Base-by-base conservation (phyloP, 2,329 filamentous ascomycete genomes). In the Colletotrichum sp. region DNA sequence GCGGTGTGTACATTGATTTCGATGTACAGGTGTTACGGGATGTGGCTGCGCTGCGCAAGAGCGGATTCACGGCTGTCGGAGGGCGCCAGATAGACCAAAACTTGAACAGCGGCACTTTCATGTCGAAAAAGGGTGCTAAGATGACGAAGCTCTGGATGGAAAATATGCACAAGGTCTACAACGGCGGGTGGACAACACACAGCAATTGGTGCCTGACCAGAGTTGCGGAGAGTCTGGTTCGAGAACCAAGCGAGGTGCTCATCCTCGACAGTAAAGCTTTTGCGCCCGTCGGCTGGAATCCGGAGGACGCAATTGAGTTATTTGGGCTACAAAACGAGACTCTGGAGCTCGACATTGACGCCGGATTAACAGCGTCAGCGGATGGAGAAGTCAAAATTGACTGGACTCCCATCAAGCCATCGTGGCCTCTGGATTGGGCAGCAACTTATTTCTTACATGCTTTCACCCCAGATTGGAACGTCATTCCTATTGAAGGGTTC, bases 111-210 rank as follows among this genome's bases (percentile, higher is more conserved):
- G 43, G 43, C 43, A 52, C 43, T 2, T 52, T 52, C 43, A 21
- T 52, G 43, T 52, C 43, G n/a, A 52, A 67, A 14, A 78, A 77
- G 59, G 65, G 67, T 14, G 77, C 77, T 4, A 74, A 60, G 12
- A 70, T 81, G 78, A 65, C 79, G 9, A 61, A 18, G 28, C 61
- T 66, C 4, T 82, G 80, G 80, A 76, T 72, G 71, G 74, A 79
- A 18, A 60, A 52, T 26, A 81, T 81, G 81, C 77, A 83, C 75
- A 32, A 77, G 4, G 80, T 78, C 18, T 84, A 80, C 73, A 74
- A 81, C 36, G 81, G 81, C 10, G 65, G 66, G 7, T 83, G 80
- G 81, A 80, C 76, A n/a, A 81, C 80, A 2, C 81, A 82, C 64
- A 80, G 79, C 74, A 81, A 83, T 52, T 52, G 43, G 43, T 52